Evolutionary conservation across 164 flowering plant species (phyloP), one percentile per base, ranked within the genome.

Genomic region (Chimonanthus salicifolius): DNA sequence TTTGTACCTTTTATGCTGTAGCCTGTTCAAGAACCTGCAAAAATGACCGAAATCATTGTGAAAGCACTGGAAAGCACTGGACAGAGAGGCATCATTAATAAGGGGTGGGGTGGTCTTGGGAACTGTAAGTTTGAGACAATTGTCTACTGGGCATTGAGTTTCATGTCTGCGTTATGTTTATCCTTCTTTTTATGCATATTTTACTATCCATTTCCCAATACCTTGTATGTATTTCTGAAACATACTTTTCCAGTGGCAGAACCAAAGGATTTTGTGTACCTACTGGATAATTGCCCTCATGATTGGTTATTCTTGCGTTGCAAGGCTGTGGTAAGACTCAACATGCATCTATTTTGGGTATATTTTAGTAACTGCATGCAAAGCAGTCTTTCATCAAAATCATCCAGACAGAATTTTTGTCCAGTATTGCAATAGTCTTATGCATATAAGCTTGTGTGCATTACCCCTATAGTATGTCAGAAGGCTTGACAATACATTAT

Each of bases 21-120:
- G 99, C 99, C 99, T 82, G 97, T 96, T 79, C 87, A 88, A 89
- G 95, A 91, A 70, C 99, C 99, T n/a, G 85, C 84, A 80, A 92
- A 88, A 79, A 96, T 96, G 99, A 94, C 99, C 9, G 79, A 92
- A 76, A 89, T 86, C 73, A 96, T 96, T 80, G 97, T 96, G 80
- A 85, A 91, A 50, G 98, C 98, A 49, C 79, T 96, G 75, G 87
- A 92, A 85, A 74, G 46, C 46, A 96, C 99, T 74, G 87, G 88
- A 74, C 97, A 92, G 76, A 87, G 99, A 86, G 99, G 99, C 58
- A 92, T 96, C 74, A 90, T 94, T 62, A 96, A 94, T 84, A 94
- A 90, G 83, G 99, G 98, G 63, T 96, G 99, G 99, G 98, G 99
- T 80, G 99, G 98, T 72, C 94, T 96, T 78, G 99, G 99, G 21